phyloP scores from a whole-genome alignment of 352 stramenopile species.

The Globisporangium echinulatum region DNA sequence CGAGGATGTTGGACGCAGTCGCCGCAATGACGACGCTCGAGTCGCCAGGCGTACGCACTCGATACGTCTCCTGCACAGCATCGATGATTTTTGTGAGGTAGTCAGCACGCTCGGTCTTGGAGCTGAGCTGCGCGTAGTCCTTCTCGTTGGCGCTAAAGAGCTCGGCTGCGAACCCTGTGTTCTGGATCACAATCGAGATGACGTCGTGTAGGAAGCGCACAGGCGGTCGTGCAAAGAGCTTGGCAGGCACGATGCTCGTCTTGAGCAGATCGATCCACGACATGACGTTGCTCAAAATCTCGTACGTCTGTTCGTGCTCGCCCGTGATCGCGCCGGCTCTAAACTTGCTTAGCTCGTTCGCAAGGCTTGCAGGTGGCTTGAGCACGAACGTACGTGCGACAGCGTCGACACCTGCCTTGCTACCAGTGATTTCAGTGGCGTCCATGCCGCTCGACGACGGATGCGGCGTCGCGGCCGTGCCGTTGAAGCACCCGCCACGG shows the following conservation, averaged over 20 bases:
- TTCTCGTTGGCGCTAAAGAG: conserved; percentile 41
- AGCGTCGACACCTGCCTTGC: not conserved
- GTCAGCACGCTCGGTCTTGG: conserved; percentile 69
- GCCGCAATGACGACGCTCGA: conserved; percentile 48
- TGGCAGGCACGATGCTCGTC: conserved; percentile 49
- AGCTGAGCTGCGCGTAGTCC: conserved; percentile 57
- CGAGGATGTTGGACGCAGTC: conserved; percentile 70
- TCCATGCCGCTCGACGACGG: conserved; percentile 3
- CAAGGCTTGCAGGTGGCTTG: conserved; percentile 24
- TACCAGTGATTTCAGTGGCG: not conserved
- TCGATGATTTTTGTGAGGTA: conserved; percentile 74
- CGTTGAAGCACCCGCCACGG: conserved; percentile 41
- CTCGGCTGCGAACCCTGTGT: conserved; percentile 50
- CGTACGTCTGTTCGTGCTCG: conserved; percentile 58
- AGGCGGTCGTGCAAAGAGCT: conserved; percentile 68
- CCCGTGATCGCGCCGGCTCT: conserved; percentile 40
- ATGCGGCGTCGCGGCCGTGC: conserved; percentile 8
- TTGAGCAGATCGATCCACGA: conserved; percentile 79
- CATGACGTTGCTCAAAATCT: conserved; percentile 57
- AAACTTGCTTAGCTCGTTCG: conserved; percentile 26
- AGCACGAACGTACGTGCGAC: conserved; percentile 32
- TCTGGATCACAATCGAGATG: conserved; percentile 60
- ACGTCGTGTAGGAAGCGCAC: conserved; percentile 81
- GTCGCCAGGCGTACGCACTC: conserved; percentile 8
- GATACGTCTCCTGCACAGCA: conserved; percentile 59